Base-by-base conservation (phyloP, 2,329 filamentous ascomycete species). In the Colletotrichum liriopes region DNA sequence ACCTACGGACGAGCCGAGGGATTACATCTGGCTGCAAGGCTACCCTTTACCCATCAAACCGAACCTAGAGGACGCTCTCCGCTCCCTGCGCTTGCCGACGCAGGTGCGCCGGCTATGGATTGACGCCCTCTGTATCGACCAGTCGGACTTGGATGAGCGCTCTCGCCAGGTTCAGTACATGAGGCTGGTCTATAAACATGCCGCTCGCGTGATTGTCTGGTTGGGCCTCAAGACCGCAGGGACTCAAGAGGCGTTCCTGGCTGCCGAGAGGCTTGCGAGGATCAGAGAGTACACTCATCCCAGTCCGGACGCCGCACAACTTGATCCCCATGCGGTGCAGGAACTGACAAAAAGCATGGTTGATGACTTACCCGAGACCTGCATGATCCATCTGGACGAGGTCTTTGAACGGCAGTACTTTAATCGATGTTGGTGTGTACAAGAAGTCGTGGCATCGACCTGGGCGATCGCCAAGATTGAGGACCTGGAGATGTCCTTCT, bases 81-180 rank as follows among this genome's bases (percentile, higher is more conserved):
- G 69, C 2, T 69, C 47, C 26, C 58, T 72, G 58, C 56, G 69
- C 29, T 43, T 70, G 35, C 69, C 65, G 16, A 64, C 26, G 2
- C 41, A 58, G 23, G 39, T 59, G 37, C 69, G 65, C 32, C 51
- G 58, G 47, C 35, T 77, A 5, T 78, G 76, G 76, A 77, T 78
- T n/a, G 76, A 78, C 59, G 75, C 76, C 6, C 64, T 78, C 5
- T 78, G 77, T 43, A 78, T 78, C 14, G 65, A 77, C 12, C 77
- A 77, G 65, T 64, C 60, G 11, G 59, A 73, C 51, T 32, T 71
- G 32, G 55, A 65, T 23, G 61, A 73, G 43, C 67, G 67, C n/a
- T 49, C 71, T 56, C 54, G 60, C 12, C 67, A 59, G 61, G 67
- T 73, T 16, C 71, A 73, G 41, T 61, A 67, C 60, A 73, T 73